Evolutionary conservation across 2,329 filamentous ascomycete genomes (phyloP).

Genomic region (Hymenoscyphus infarciens): DNA sequence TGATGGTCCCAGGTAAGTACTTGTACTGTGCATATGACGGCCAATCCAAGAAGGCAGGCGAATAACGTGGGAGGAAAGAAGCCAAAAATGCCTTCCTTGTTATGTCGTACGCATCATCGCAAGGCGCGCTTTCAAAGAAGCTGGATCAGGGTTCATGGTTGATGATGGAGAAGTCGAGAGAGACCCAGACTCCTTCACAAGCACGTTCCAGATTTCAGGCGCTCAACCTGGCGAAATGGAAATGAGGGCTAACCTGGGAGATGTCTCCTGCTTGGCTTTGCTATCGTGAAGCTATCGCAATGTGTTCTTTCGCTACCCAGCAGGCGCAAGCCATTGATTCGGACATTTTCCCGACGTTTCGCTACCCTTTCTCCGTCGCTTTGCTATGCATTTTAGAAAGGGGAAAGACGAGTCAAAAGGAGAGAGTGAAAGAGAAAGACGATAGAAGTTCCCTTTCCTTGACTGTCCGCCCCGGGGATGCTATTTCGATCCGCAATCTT

Average conservation of each 20-base stretch:
- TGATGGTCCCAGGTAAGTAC: background rate
- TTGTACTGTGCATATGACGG: background rate
- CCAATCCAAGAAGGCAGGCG: background rate
- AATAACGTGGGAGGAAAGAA: background rate
- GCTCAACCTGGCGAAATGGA: background rate
- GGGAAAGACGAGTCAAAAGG: background rate
- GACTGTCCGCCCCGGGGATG: background rate
- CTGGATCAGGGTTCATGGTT: background rate
- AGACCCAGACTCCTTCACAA: background rate
- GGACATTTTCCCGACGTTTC: too few species aligned
- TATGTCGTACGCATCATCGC: background rate
- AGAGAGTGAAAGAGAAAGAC: background rate
- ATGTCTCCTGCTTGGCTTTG: background rate
- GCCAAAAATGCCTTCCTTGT: slow-evolving; percentile 1
- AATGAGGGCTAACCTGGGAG: background rate
- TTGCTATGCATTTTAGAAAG: background rate
- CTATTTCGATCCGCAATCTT: background rate
- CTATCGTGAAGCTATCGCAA: too few species aligned
- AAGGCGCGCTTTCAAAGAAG: background rate
- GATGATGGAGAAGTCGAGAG: background rate
- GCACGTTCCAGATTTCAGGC: background rate
- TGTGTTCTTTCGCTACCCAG: background rate
- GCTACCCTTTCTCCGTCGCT: too few species aligned
- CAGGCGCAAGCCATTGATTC: background rate
- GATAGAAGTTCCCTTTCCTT: background rate